A percentile compares a stretch with the other conserved stretches of the same genome.
Conservation (phyloP, 192 early-diverging fungal species). For the Mortierella alpina region DNA sequence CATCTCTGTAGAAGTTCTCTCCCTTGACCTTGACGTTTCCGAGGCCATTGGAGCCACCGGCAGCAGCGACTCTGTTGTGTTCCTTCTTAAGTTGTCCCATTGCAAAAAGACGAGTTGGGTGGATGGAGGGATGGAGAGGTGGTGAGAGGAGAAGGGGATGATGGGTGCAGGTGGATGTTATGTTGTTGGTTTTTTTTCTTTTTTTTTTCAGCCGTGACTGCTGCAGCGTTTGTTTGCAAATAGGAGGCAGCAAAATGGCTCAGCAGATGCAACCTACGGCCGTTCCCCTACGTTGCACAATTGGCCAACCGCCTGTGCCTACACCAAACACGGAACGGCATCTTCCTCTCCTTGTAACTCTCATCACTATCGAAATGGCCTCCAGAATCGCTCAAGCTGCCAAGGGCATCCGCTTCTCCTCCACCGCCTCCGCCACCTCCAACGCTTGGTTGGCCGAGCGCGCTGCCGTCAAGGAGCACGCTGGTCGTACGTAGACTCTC, state of each 20-base stretch:
- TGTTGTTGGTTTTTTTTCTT: constrained; percentile 17
- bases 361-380: constrained; percentile 22
- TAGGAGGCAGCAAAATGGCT: neutral
- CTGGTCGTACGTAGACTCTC: constrained; percentile 39
- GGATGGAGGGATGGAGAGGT: constrained; percentile 9
- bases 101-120: neutral
- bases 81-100: constrained; percentile 76
- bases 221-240: neutral
- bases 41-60: constrained; percentile 56
- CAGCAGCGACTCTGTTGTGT: constrained; percentile 61
- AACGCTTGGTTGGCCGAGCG: constrained; percentile 56
- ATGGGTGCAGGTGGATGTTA: neutral
- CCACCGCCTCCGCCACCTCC: constrained; percentile 17
- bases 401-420: constrained; percentile 53
- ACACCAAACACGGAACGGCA: neutral
- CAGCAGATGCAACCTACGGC: neutral
- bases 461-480: constrained; percentile 47
- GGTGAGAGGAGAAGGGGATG: neutral
- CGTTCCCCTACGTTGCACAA: neutral
- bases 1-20: constrained; percentile 99
- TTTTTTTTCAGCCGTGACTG: constrained; percentile 3
- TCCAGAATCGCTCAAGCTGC: constrained; percentile 47
- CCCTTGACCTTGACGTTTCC: constrained; percentile 90
- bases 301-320: neutral
- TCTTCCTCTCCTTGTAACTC: neutral